These are phyloP conservation scores for Scleroderma citrinum DNA, from an alignment of 768 basidiomycete genomes.

Conservation along the genomic window DNA sequence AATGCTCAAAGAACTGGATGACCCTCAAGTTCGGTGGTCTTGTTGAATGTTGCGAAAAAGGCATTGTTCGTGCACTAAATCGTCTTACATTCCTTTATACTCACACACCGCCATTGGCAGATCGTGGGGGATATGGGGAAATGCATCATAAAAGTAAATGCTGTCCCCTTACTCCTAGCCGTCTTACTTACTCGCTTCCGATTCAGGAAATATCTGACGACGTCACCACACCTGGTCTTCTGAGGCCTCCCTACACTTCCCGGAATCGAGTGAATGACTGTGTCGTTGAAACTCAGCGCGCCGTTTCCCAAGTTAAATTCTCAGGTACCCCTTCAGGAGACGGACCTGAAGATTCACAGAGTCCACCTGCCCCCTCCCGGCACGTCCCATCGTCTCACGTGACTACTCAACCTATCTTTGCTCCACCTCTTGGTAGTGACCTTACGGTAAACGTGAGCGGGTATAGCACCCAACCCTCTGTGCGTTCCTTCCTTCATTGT, in stretches of 20 bases:
- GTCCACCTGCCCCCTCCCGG: conserved; percentile 10
- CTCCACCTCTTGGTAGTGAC: conserved; percentile 29
- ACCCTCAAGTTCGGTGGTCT: conserved; percentile 84
- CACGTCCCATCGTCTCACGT: too few relatives aligned
- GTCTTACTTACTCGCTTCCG: neutral
- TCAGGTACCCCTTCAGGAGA: conserved; percentile 32
- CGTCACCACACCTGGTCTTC: conserved; percentile 72
- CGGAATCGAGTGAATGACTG: conserved; percentile 57
- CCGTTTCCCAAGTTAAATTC: conserved; percentile 48
- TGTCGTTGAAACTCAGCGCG: conserved; percentile 55
- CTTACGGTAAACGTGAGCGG: conserved; percentile 16
- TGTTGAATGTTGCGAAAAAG: conserved; percentile 80
- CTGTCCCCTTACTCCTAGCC: neutral
- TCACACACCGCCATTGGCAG: conserved; percentile 16
- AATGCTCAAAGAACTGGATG: conserved; percentile 63
- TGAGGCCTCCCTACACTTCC: conserved; percentile 65
- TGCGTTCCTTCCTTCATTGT: conserved; percentile 10
- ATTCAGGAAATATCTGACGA: conserved; percentile 76
- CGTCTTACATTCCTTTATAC: neutral
- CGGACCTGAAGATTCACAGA: neutral
- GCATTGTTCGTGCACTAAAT: conserved; percentile 35
- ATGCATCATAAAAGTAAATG: conserved; percentile 35
- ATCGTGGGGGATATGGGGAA: conserved; percentile 48
- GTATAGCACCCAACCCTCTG: conserved; percentile 10
- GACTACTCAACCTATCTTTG: conserved; percentile 20